Evolutionary conservation across 805 yeast genomes (phyloP), one percentile per base, ranked within the genome.

Genomic region (Peterozyma xylosa): DNA sequence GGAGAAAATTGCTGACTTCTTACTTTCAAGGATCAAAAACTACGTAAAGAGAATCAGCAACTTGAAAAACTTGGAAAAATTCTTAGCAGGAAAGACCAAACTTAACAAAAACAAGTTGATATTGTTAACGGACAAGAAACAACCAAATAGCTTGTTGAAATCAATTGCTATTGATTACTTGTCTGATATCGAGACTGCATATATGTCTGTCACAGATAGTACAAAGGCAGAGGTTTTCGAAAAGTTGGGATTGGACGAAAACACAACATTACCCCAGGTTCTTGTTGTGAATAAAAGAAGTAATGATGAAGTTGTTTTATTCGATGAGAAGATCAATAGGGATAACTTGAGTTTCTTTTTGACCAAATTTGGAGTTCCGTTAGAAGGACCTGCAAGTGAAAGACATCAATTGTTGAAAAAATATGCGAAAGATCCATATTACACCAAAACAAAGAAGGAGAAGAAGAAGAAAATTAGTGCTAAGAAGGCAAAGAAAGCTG

Each of bases 141-240:
- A 60, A 36, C 59, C 78, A 4, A 68, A 83, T 9, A 75, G 88
- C 1, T 57, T 80, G 45, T 71, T 71, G 53, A 85, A 82, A 54
- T 63, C 84, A 1, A 62, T 87, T 48, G 88, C 91, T 2, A 68
- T 86, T 43, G 95, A 86, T 56, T 81, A 78, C 59, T 57, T 82
- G 36, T 78, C 71, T 0, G 48, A 57, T 2, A 56, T 74, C 2
- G 74, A 76, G 36, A 70, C 76, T 52, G 82, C 71, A 1, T 71
- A 65, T 56, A 58, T 64, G 33, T 66, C 66, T 5, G 47, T 64
- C 5, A 56, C 57, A 7, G 52, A 52, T 5, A 50, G 54, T 11
- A 60, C 62, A 2, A 56, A 59, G 9, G 52, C 53, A 6, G 48
- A 47, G 2, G 42, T 45, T 9, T 50, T 51, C 29, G 40, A 39